Evolutionary conservation across 164 flowering plant genomes (phyloP).

Genomic region (Warburgia ugandensis): DNA sequence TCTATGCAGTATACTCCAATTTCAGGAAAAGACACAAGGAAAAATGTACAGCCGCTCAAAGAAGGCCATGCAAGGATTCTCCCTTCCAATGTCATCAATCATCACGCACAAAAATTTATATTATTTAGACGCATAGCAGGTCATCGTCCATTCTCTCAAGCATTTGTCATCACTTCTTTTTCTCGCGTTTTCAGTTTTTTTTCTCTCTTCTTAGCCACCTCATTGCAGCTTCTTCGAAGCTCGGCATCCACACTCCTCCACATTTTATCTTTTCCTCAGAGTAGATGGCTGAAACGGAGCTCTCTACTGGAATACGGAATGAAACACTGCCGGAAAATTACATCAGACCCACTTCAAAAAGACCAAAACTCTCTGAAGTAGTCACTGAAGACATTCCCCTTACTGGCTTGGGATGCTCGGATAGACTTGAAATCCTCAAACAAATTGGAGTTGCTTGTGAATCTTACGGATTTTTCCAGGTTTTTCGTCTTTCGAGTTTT

Average conservation of each 20-base stretch:
- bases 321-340: conserved; percentile 19
- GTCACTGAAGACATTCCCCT: conserved; percentile 37
- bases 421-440: conserved; percentile 18
- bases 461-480: conserved; percentile 57
- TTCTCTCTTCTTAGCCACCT: too few relatives aligned
- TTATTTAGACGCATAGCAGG: too few relatives aligned
- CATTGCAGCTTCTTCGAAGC: not conserved
- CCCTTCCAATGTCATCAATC: too few relatives aligned
- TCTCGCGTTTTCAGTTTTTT: too few relatives aligned
- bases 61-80: too few relatives aligned
- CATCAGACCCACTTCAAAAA: conserved; percentile 51
- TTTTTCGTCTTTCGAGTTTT: conserved; percentile 2
- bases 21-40: too few relatives aligned
- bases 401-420: conserved; percentile 34
- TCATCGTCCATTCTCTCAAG: too few relatives aligned
- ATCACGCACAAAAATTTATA: too few relatives aligned
- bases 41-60: too few relatives aligned
- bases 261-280: not conserved
- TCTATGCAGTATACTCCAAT: too few relatives aligned
- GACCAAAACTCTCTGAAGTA: conserved; percentile 57
- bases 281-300: not conserved
- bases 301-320: not conserved
- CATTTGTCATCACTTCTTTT: too few relatives aligned
- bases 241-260: not conserved
- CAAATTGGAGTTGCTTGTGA: conserved; percentile 48